Conservation (phyloP, 129 eudicot species). For the Silybum marianum region DNA sequence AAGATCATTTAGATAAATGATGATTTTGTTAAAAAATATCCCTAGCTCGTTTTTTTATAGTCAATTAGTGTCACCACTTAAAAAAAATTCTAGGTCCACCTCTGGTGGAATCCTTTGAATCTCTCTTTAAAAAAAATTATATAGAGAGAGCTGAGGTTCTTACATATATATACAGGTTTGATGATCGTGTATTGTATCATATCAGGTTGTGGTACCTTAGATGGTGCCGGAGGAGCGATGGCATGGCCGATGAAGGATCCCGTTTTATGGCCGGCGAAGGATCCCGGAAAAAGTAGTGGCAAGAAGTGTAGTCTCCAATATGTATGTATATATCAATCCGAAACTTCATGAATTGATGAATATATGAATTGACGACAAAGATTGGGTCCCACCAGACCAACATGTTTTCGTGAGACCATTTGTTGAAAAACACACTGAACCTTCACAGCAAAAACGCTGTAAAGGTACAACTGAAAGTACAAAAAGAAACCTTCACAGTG, state of each 20-base stretch:
- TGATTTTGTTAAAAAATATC: no score
- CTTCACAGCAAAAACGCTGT: no score
- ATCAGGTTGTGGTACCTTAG: conserved; percentile 57
- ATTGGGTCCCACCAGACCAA: background rate
- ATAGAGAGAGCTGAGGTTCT: background rate
- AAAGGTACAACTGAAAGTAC: no score
- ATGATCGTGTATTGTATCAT: conserved; percentile 23
- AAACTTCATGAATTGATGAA: background rate
- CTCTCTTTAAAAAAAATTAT: background rate
- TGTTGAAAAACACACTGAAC: background rate
- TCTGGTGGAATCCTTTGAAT: background rate
- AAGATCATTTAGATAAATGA: no score
- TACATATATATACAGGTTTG: background rate
- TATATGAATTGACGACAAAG: background rate
- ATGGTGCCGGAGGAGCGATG: conserved; percentile 48
- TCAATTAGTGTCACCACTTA: no score
- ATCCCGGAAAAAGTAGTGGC: background rate
- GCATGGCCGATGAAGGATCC: no score
- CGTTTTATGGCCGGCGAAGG: background rate
- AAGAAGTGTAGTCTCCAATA: conserved; percentile 23
- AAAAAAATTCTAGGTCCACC: no score
- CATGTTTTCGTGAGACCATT: background rate
- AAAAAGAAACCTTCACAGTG: background rate
- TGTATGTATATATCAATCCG: conserved; percentile 19
- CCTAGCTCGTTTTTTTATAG: no score